Evolutionary conservation across 2,329 filamentous ascomycete species (phyloP).

Genomic region (Xylariaceae sp.): DNA sequence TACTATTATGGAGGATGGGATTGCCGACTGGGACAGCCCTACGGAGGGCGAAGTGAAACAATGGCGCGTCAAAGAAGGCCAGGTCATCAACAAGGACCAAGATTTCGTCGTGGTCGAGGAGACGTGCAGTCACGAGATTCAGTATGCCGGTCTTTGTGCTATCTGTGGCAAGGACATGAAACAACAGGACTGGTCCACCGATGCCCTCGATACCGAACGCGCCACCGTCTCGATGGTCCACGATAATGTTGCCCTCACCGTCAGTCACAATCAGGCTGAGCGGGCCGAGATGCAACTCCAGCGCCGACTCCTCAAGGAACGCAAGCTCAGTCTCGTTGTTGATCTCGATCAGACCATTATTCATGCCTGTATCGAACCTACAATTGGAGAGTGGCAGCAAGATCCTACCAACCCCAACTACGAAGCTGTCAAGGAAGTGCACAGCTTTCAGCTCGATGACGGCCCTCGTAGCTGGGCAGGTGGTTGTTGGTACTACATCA

Average conservation of each 20-base stretch:
- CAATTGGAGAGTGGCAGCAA: slow-evolving; percentile 89
- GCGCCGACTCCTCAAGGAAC: slow-evolving; percentile 68
- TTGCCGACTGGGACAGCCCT: slow-evolving; percentile 74
- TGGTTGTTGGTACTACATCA: slow-evolving; percentile 97
- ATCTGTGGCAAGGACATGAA: slow-evolving; percentile 97
- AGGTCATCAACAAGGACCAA: slow-evolving; percentile 55
- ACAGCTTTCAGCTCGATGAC: slow-evolving; percentile 86
- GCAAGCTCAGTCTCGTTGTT: slow-evolving; percentile 88
- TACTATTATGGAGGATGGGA: slow-evolving; percentile 63
- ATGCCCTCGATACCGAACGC: slow-evolving; percentile 71
- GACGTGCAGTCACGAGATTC: slow-evolving; percentile 82
- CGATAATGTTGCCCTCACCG: slow-evolving; percentile 78
- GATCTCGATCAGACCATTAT: slow-evolving; percentile 98
- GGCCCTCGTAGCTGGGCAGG: slow-evolving; percentile 61
- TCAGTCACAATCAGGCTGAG: slow-evolving; percentile 75
- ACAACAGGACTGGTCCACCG: slow-evolving; percentile 76
- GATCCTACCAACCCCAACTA: slow-evolving; percentile 88
- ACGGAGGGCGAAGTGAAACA: slow-evolving; percentile 70
- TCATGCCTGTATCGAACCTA: slow-evolving; percentile 94
- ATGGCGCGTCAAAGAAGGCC: slow-evolving; percentile 69
- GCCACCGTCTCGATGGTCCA: slow-evolving; percentile 94
- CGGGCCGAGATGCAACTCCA: slow-evolving; percentile 83
- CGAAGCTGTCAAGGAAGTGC: slow-evolving; percentile 81
- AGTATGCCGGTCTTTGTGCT: slow-evolving; percentile 85
- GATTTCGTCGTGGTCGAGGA: slow-evolving; percentile 75